Percentiles rank a stretch among this genome's conserved stretches.
Conservation (phyloP, 768 basidiomycete genomes). For the Pleurotus tuber-regium region DNA sequence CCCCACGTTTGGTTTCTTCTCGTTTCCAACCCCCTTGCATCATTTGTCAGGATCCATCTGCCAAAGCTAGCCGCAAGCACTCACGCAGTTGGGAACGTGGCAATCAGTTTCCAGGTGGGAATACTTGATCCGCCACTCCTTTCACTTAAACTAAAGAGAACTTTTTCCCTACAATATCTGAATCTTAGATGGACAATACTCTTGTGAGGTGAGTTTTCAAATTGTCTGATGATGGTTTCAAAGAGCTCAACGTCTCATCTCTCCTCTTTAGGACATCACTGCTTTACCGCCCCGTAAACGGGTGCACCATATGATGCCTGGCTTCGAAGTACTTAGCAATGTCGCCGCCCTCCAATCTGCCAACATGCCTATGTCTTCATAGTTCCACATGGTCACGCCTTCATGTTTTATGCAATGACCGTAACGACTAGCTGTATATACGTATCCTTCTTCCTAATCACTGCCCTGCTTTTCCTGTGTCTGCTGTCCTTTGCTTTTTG, state of each 20-base stretch:
- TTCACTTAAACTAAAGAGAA: not conserved
- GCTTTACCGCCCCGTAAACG: slow-evolving; percentile 61
- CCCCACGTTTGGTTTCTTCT: slow-evolving; percentile 3
- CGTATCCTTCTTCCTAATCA: not conserved
- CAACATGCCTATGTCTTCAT: slow-evolving; percentile 55
- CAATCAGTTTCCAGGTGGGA: slow-evolving; percentile 24
- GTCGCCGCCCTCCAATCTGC: slow-evolving; percentile 51
- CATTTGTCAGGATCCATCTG: slow-evolving; percentile 34
- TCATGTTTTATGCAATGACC: slow-evolving; percentile 14
- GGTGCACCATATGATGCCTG: slow-evolving; percentile 61
- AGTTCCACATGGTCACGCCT: slow-evolving; percentile 15
- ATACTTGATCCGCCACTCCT: slow-evolving; percentile 6
- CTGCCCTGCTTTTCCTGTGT: not conserved
- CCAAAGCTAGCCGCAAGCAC: slow-evolving; percentile 51
- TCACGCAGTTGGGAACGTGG: slow-evolving; percentile 61
- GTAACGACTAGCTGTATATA: slow-evolving; percentile 18
- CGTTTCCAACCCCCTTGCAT: slow-evolving; percentile 7
- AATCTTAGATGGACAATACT: slow-evolving; percentile 38
- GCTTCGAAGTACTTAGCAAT: slow-evolving; percentile 53
- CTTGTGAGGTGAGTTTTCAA: slow-evolving; percentile 42
- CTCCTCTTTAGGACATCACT: slow-evolving; percentile 43
- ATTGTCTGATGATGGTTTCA: slow-evolving; percentile 14
- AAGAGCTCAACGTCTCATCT: slow-evolving; percentile 17
- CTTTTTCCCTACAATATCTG: slow-evolving; percentile 3
- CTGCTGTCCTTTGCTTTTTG: not conserved